Base-by-base conservation (phyloP, 2,329 filamentous ascomycete genomes). In the Arthrobotrys entomopaga region DNA sequence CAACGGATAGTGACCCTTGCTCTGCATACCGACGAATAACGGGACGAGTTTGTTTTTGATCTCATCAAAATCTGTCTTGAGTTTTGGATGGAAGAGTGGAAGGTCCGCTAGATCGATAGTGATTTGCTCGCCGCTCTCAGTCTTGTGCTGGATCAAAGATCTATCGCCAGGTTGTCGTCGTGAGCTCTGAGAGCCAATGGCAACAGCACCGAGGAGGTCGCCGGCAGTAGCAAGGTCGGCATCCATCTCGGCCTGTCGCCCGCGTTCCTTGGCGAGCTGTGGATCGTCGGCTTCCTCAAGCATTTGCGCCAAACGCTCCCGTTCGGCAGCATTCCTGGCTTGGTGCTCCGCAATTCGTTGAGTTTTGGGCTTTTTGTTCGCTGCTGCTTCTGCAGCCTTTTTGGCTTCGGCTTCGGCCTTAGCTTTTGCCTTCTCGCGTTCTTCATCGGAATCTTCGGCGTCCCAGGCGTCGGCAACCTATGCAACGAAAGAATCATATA, bases 401-500 rank as follows among this genome's bases (percentile, higher is more conserved):
- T 96, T 96, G 70, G 91, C 92, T 83, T 96, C 96, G 61, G 88
- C 90, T 80, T 92, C 93, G 4, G 87, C 90, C 58, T 89, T 92
- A 84, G 94, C 95, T 83, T 91, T 91, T 26, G 88, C 91, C 86
- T 98, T 99, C 83, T 97, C 93, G 79, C 93, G 91, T 85, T 99
- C 95, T 79, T 89, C 94, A 80, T 99, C 95, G 76, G 93, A 97
- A 84, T 99, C 95, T 80, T 98, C 95, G 78, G 92, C 94, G 80
- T 98, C 93, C 95, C 95, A 99, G 38, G 92, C 94, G 74, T 99
- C 95, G 80, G 97, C 87, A 67, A 98, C 92, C 90, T 97, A 77
- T 69, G 50, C 38, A 43, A 15, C 49, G 15, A 22, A 16, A 16
- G 20, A 53, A 57, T 57, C 78, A 46, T 63, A 54, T 56, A 66